phyloP scores from a whole-genome alignment of 1,139 yeast species.

The Meyerozyma athensensis region DNA sequence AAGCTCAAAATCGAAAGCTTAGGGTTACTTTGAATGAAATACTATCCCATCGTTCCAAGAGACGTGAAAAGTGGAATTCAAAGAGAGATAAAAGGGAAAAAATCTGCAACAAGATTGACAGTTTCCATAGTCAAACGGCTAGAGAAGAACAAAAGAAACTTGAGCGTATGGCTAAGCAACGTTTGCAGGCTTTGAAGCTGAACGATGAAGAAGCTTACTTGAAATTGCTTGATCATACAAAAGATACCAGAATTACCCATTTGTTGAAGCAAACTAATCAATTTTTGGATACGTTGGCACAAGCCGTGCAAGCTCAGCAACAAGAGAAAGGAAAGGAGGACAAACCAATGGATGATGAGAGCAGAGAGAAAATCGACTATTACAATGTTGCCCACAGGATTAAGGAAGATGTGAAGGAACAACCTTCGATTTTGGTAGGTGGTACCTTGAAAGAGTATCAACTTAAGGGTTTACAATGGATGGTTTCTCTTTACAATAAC shows the following conservation, averaged over 20 bases:
- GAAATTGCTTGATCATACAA: slow-evolving; percentile 74
- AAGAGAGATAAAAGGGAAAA: slow-evolving; percentile 39
- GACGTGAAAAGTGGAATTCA: slow-evolving; percentile 13
- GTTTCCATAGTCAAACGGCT: slow-evolving; percentile 54
- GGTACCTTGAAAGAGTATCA: slow-evolving; percentile 93
- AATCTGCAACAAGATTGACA: slow-evolving; percentile 36
- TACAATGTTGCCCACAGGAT: slow-evolving; percentile 76
- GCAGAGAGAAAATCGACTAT: slow-evolving; percentile 62
- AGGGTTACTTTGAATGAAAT: slow-evolving; percentile 1
- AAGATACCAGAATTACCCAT: slow-evolving; percentile 80
- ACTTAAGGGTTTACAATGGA: slow-evolving; percentile 93
- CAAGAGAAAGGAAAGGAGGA: slow-evolving; percentile 41
- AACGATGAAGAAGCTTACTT: slow-evolving; percentile 84
- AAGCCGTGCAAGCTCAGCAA: slow-evolving; percentile 74
- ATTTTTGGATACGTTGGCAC: slow-evolving; percentile 71
- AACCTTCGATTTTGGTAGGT: slow-evolving; percentile 70
- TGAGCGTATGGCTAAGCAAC: slow-evolving; percentile 76
- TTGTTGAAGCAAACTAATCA: slow-evolving; percentile 71
- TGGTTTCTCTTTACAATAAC: slow-evolving; percentile 91
- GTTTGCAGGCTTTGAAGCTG: slow-evolving; percentile 79
- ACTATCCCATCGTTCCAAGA: slow-evolving; percentile 11
- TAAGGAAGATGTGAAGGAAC: slow-evolving; percentile 59
- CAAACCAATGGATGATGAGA: slow-evolving; percentile 34
- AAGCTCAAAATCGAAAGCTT: slow-evolving; percentile 12
- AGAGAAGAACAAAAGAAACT: slow-evolving; percentile 71